Conservation (phyloP, 2,329 filamentous ascomycete species). For the Exophiala calicioides region DNA sequence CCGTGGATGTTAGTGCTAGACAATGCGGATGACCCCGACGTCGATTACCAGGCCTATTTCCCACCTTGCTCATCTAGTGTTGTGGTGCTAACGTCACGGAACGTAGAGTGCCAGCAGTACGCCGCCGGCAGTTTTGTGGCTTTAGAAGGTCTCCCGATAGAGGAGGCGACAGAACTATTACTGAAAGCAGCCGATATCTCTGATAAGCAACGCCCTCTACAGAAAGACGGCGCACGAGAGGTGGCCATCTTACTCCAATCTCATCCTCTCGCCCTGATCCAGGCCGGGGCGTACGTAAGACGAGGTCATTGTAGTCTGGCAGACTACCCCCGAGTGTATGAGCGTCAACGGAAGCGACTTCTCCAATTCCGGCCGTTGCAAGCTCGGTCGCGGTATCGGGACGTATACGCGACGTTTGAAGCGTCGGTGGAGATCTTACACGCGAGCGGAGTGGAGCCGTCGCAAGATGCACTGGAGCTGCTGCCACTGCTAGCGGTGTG, state of each 20-base stretch:
- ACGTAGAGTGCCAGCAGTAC: conserved; percentile 22
- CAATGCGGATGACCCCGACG: conserved; percentile 25
- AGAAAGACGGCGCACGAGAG: conserved; percentile 8
- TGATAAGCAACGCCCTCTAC: not conserved
- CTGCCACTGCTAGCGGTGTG: conserved; percentile 36
- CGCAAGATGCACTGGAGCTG: conserved; percentile 33
- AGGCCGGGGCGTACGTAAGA: conserved; percentile 33
- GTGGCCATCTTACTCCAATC: conserved; percentile 20
- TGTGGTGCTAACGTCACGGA: conserved; percentile 26
- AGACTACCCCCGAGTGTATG: conserved; percentile 32
- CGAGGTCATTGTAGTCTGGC: conserved; percentile 31
- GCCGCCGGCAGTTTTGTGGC: conserved; percentile 10
- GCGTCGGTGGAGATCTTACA: conserved; percentile 35
- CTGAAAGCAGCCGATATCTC: conserved; percentile 12
- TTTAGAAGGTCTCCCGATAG: conserved; percentile 9
- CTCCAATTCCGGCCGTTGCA: conserved; percentile 34
- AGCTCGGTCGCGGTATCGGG: conserved; percentile 36
- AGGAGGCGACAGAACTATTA: conserved; percentile 17
- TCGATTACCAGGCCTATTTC: conserved; percentile 23
- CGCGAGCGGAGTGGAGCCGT: not conserved
- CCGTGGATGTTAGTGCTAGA: conserved; percentile 26
- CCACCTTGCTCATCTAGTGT: conserved; percentile 12
- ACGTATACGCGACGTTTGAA: conserved; percentile 43
- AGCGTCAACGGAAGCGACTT: conserved; percentile 32
- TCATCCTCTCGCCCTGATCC: conserved; percentile 26